phyloP scores from a whole-genome alignment of 345 rosid genomes.

The Sisymbrium altissimum region DNA sequence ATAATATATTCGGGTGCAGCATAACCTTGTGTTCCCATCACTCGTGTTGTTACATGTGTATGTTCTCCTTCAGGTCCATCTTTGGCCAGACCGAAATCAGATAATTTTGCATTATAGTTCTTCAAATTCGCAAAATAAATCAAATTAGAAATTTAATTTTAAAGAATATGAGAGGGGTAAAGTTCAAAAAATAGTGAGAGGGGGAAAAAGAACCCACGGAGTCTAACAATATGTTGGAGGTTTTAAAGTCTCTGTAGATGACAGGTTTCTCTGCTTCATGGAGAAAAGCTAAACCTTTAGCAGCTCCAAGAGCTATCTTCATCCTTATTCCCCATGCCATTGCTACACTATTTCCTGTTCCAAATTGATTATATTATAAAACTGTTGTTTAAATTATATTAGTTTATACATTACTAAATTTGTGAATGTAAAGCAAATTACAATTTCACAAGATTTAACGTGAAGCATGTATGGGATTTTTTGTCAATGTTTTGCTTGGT shows the following conservation, averaged over 20 bases:
- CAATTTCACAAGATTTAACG: background rate
- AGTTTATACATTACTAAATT: background rate
- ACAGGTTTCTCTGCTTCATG: conserved; percentile 73
- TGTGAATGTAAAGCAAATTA: background rate
- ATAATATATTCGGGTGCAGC: conserved; percentile 55
- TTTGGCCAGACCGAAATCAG: conserved; percentile 56
- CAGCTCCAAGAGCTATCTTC: conserved; percentile 80
- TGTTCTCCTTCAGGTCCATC: conserved; percentile 59
- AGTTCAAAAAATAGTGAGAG: too few species aligned
- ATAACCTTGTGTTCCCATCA: conserved; percentile 60
- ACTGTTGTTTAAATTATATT: background rate
- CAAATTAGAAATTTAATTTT: background rate
- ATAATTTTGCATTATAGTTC: conserved; percentile 47
- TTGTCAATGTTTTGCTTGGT: background rate
- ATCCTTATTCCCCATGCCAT: conserved; percentile 74
- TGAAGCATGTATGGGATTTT: background rate
- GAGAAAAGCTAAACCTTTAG: conserved; percentile 75
- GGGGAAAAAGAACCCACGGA: conserved; percentile 38
- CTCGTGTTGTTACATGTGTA: conserved; percentile 50
- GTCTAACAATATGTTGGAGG: conserved; percentile 72
- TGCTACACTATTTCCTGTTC: conserved; percentile 47
- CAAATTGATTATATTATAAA: background rate
- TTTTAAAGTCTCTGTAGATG: conserved; percentile 70
- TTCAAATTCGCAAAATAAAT: background rate
- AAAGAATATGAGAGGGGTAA: too few species aligned